Evolutionary conservation across 2,329 filamentous ascomycete genomes (phyloP), one percentile per base, ranked within the genome.

Genomic region (Colletotrichum eleusines): DNA sequence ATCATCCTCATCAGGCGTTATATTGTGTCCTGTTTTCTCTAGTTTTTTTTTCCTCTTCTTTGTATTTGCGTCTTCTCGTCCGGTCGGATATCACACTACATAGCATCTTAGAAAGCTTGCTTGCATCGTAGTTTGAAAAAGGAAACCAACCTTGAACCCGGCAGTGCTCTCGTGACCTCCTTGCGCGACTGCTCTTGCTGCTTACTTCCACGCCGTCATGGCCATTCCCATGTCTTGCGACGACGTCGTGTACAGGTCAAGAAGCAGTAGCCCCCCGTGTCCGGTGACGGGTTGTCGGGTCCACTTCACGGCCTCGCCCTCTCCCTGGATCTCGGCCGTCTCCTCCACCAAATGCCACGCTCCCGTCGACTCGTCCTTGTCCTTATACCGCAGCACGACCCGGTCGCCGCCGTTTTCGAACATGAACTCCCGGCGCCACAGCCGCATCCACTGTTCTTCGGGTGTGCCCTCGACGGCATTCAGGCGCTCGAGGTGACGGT

Each of bases 291-390:
- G 78, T 20, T 80, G 80, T 33, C 78, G 74, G 12, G 75, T 75
- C 81, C 81, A 83, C 5, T 75, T 62, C 12, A 82, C 66, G 5
- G 71, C 73, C 16, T 82, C 76, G 1, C 72, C 40, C 0, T 70
- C 72, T 2, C 78, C 76, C 14, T 66, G 65, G 40, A 80, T 77
- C 8, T 77, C 75, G 1, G 81, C 80, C 3, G 74, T 74, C 64
- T 83, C 82, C 64, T 84, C 82, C 1, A 83, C 73, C 20, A 82
- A 72, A 40, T 75, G 77, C 82, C 82, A 84, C 12, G 71, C 55
- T 0, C 77, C 78, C 0, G 78, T 78, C 6, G 61, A 23, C 3
- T 63, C 48, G 14, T 78, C 66, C 20, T 73, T 78, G 0, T 75
- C 76, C 14, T 78, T 16, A 20, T 76, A 81, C 5, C 79, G 76